phyloP scores from a whole-genome alignment of 2,329 filamentous ascomycete genomes.

The Penicillium sp. region DNA sequence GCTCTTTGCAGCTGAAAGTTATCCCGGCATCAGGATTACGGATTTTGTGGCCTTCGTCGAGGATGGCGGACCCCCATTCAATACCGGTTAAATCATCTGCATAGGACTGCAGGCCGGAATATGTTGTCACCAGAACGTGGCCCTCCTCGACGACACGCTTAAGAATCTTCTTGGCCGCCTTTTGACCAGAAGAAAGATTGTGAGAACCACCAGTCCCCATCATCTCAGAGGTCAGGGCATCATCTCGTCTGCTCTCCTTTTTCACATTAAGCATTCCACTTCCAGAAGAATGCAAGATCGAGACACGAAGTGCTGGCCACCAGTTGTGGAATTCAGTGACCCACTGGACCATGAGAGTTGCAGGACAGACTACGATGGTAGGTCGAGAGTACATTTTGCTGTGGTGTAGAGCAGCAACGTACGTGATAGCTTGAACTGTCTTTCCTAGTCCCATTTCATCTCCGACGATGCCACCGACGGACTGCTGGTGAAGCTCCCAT shows the following conservation, averaged over 20 bases:
- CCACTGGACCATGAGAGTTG: conserved; percentile 95
- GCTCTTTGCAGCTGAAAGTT: conserved; percentile 90
- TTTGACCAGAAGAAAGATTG: conserved; percentile 54
- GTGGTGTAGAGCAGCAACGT: conserved; percentile 87
- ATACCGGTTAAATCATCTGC: conserved; percentile 76
- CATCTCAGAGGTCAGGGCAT: conserved; percentile 59
- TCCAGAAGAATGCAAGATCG: conserved; percentile 90
- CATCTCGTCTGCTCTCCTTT: conserved; percentile 62
- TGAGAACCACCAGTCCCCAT: conserved; percentile 46
- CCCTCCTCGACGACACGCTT: conserved; percentile 79
- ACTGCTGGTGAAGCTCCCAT: conserved; percentile 83
- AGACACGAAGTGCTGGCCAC: conserved; percentile 98
- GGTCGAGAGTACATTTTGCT: conserved; percentile 82
- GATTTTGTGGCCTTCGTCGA: conserved; percentile 98
- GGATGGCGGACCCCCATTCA: conserved; percentile 88
- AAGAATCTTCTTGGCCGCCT: conserved; percentile 75
- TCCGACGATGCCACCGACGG: conserved; percentile 89
- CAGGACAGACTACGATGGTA: conserved; percentile 87
- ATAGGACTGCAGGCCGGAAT: conserved; percentile 93
- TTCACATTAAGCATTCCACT: conserved; percentile 89
- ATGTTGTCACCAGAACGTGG: conserved; percentile 92
- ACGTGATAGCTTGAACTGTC: conserved; percentile 78
- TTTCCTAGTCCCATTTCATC: conserved; percentile 99
- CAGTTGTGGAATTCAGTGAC: conserved; percentile 97
- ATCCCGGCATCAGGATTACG: conserved; percentile 94